Base-by-base conservation (phyloP, 2,329 filamentous ascomycete genomes). In the Exophiala oligosperma region DNA sequence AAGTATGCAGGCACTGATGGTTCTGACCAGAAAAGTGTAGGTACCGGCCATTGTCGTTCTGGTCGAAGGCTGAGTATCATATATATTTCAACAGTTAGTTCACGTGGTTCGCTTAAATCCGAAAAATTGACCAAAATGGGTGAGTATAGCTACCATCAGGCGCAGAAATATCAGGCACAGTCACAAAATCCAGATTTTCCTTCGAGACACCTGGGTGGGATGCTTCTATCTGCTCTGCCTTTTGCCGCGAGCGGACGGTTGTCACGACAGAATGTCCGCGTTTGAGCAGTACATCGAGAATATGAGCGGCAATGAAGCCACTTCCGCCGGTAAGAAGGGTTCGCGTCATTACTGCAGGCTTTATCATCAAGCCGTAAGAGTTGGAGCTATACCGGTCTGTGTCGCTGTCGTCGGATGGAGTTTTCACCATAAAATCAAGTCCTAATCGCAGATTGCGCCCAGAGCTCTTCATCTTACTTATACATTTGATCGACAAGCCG, bases 41-140 rank as follows among this genome's bases (percentile, higher is more conserved):
- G 17, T 17, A 17, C 17, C 17, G 17, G 17, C 17, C 17, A 17
- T 17, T 17, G 17, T 17, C 17, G 17, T 17, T 17, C 1, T 68
- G 59, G 52, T 74, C 69, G 60, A 79, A 78, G 11, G 73, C 72
- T 28, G 7, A 7, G 7, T 28, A 28, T 28, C 26, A 7, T 28
- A 28, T 28, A 28, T 28, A 28, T 28, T 28, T 28, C 26, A 28
- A 28, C 26, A 28, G 26, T 28, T 28, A 28, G 26, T 28, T 28
- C 26, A 28, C 26, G 26, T 28, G 17, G 26, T 4, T 28, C 7
- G 3, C 7, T 28, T 7, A 28, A 28, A 28, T 7, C 26, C 4
- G 26, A 28, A 28, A 28, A 28, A 28, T 28, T 28, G 26, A 28
- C 26, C 26, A 28, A 28, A 28, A 28, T 28, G 26, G 7, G 7